Evolutionary conservation across 805 yeast genomes (phyloP).

Genomic region (Saturnispora gosingensis): DNA sequence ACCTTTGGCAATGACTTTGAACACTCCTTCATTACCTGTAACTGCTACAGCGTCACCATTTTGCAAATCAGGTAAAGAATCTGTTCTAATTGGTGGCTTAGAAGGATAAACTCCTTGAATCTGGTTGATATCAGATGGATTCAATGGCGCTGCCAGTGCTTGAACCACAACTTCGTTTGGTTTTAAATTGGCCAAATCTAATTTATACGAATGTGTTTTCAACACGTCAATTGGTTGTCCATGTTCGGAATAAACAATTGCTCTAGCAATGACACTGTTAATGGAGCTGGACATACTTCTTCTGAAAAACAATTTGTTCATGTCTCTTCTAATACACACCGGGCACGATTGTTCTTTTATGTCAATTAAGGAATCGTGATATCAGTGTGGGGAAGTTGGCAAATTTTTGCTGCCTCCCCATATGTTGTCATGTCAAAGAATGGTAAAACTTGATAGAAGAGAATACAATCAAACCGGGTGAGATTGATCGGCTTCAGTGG

Average conservation of each 20-base stretch:
- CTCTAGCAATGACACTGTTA: constrained; percentile 33
- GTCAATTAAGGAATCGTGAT: background rate
- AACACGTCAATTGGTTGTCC: constrained; percentile 58
- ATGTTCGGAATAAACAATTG: constrained; percentile 57
- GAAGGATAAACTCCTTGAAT: constrained; percentile 81
- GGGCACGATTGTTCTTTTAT: background rate
- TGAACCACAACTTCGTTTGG: constrained; percentile 51
- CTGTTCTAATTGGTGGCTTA: constrained; percentile 48
- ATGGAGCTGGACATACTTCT: constrained; percentile 13
- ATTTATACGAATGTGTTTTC: constrained; percentile 40
- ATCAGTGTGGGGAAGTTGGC: background rate
- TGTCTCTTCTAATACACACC: background rate
- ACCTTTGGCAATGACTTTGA: constrained; percentile 73
- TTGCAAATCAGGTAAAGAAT: constrained; percentile 38
- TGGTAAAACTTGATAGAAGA: too few relatives aligned
- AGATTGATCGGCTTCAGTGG: background rate
- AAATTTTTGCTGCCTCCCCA: background rate
- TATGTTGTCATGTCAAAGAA: too few relatives aligned
- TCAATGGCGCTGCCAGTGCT: constrained; percentile 73
- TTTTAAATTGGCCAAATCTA: constrained; percentile 24
- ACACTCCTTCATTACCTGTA: constrained; percentile 92
- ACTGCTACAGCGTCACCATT: constrained; percentile 55
- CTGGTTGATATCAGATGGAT: constrained; percentile 86
- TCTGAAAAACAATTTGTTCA: background rate
- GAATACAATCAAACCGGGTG: background rate